Evolutionary conservation across 441 rosid genomes (phyloP).

Genomic region (Lepidium campestre): DNA sequence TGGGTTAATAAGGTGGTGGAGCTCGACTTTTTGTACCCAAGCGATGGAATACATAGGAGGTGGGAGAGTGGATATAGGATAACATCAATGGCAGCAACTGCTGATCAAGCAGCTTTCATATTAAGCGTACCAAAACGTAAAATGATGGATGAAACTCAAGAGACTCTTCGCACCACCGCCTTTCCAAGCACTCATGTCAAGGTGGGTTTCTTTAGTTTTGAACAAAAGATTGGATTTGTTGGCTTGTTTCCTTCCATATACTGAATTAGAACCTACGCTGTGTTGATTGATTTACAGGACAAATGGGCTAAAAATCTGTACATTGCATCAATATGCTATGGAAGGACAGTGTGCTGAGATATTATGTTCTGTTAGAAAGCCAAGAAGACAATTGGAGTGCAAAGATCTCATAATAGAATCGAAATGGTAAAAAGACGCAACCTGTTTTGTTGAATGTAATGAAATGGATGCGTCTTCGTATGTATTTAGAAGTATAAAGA

Average conservation of each 20-base stretch:
- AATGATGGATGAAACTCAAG: constrained; percentile 81
- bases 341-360: constrained; percentile 62
- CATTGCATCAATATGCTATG: constrained; percentile 73
- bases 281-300: constrained; percentile 38
- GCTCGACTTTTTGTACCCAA: constrained; percentile 82
- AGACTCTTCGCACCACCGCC: constrained; percentile 85
- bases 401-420: neutral
- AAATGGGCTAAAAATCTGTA: constrained; percentile 83
- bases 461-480: constrained; percentile 11
- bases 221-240: neutral
- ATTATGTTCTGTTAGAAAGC: neutral
- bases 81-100: constrained; percentile 81
- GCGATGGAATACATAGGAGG: constrained; percentile 77
- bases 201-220: constrained; percentile 31
- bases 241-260: neutral
- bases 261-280: neutral
- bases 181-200: constrained; percentile 93
- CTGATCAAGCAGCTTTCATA: constrained; percentile 82
- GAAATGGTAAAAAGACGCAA: constrained; percentile 5
- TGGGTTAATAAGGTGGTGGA: constrained; percentile 63
- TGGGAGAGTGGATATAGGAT: constrained; percentile 83
- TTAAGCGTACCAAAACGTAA: constrained; percentile 73
- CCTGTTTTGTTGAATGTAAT: constrained; percentile 16
- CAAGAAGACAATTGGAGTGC: neutral
- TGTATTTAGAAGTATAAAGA: constrained; percentile 22